Conservation (phyloP, 1,284 basidiomycete species). For the Pterulicium gracile region DNA sequence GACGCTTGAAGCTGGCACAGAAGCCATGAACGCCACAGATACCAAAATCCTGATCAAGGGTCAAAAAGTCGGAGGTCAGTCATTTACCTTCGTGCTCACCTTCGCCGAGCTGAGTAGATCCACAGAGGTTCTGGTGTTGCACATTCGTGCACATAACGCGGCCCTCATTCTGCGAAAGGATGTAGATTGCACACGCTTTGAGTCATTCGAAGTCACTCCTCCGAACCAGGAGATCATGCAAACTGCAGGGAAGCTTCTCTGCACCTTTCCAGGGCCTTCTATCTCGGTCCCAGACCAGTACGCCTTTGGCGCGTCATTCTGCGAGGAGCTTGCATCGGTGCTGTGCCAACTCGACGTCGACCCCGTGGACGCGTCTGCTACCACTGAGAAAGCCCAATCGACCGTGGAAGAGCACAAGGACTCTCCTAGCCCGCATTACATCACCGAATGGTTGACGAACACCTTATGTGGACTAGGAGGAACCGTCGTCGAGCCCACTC, state of each 20-base stretch:
- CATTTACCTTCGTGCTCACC: no score
- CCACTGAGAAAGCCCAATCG: conserved; percentile 18
- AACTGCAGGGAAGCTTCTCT: conserved; percentile 25
- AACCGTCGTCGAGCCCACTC: conserved; percentile 15
- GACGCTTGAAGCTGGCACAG: background rate
- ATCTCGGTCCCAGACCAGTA: conserved; percentile 14
- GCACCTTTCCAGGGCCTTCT: conserved; percentile 21
- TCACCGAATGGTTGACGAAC: conserved; percentile 28
- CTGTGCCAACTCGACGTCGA: conserved; percentile 22
- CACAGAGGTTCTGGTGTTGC: conserved; percentile 22
- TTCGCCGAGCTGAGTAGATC: no score
- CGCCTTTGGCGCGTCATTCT: conserved; percentile 15
- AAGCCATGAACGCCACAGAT: background rate
- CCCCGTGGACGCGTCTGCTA: conserved; percentile 12
- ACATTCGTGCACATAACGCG: conserved; percentile 32
- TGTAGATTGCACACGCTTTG: conserved; percentile 18
- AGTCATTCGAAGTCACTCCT: conserved; percentile 31
- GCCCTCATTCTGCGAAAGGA: conserved; percentile 26
- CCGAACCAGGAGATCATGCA: conserved; percentile 21
- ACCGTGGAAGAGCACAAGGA: conserved; percentile 19
- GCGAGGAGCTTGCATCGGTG: conserved; percentile 19
- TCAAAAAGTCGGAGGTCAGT: no score
- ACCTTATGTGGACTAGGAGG: conserved; percentile 24
- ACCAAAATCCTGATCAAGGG: background rate
- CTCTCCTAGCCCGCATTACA: conserved; percentile 26